These are phyloP conservation scores for Trichosanthes cucumerina DNA, from an alignment of 306 rosid genomes.

Conservation along the genomic window DNA sequence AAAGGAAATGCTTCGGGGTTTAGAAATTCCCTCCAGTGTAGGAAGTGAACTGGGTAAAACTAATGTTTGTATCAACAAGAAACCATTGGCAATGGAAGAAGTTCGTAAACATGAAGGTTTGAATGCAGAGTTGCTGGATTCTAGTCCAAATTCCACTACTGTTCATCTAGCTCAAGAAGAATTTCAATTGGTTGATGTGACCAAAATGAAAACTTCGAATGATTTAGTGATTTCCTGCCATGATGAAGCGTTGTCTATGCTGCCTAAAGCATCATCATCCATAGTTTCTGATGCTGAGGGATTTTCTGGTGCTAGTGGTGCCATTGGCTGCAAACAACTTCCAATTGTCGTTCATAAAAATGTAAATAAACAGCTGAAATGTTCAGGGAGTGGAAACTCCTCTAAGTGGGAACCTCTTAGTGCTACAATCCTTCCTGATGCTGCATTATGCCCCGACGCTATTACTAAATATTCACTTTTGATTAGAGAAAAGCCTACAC, in stretches of 20 bases:
- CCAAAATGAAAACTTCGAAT: conserved; percentile 3
- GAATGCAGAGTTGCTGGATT: neutral
- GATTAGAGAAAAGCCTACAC: neutral
- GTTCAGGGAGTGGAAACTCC: neutral
- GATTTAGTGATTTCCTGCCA: neutral
- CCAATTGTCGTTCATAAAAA: neutral
- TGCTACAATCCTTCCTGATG: conserved; percentile 16
- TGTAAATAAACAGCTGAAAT: conserved; percentile 1
- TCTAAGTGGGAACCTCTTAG: conserved; percentile 24
- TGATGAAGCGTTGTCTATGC: conserved; percentile 17
- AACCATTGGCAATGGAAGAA: conserved; percentile 7
- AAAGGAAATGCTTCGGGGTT: conserved; percentile 20
- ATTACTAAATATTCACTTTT: conserved; percentile 16
- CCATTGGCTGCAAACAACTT: conserved; percentile 15
- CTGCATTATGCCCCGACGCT: conserved; percentile 37
- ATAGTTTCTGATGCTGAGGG: conserved; percentile 15
- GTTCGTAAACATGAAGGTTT: neutral
- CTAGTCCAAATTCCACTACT: neutral
- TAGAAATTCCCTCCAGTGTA: conserved; percentile 18
- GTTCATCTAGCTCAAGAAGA: conserved; percentile 8
- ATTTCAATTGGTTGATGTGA: conserved; percentile 9
- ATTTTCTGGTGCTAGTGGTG: conserved; percentile 7
- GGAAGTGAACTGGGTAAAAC: conserved; percentile 16
- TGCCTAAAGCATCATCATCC: conserved; percentile 8
- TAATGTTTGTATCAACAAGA: conserved; percentile 6